phyloP scores from a whole-genome alignment of 306 rosid genomes.

The Hippophae rhamnoides region DNA sequence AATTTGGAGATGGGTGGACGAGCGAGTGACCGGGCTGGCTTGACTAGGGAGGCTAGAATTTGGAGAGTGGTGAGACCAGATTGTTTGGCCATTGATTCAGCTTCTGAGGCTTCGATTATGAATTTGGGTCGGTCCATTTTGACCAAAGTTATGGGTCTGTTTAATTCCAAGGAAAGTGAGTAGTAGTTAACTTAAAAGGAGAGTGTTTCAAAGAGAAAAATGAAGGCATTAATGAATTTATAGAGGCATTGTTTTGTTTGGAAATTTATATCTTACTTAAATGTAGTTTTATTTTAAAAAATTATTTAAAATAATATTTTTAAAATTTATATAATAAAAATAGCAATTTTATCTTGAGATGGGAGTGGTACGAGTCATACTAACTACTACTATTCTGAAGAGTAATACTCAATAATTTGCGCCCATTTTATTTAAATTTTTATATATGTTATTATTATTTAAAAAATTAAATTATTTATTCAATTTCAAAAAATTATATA shows the following conservation, averaged over 20 bases:
- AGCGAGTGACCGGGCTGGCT: conserved; percentile 58
- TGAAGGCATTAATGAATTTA: background rate
- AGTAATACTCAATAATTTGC: background rate
- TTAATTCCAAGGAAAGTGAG: background rate
- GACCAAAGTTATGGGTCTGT: background rate
- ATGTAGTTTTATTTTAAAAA: too few relatives aligned
- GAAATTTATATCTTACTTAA: background rate
- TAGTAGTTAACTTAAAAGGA: too few relatives aligned
- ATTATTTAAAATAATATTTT: too few relatives aligned
- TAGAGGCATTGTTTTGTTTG: background rate
- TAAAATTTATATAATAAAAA: too few relatives aligned
- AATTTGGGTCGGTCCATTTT: conserved; percentile 58
- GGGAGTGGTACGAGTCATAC: too few relatives aligned
- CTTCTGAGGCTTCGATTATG: conserved; percentile 46
- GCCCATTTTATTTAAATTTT: background rate
- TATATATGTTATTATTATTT: background rate
- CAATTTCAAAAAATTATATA: too few relatives aligned
- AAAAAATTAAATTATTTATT: too few relatives aligned
- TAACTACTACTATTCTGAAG: too few relatives aligned
- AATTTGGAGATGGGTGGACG: conserved; percentile 75
- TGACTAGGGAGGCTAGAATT: conserved; percentile 53
- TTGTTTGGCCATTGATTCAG: conserved; percentile 36
- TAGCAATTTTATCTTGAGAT: too few relatives aligned
- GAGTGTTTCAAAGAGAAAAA: too few relatives aligned
- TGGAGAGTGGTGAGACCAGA: conserved; percentile 24